Base-by-base conservation (phyloP, 2,329 filamentous ascomycete species). In the Bipolaris cookei region DNA sequence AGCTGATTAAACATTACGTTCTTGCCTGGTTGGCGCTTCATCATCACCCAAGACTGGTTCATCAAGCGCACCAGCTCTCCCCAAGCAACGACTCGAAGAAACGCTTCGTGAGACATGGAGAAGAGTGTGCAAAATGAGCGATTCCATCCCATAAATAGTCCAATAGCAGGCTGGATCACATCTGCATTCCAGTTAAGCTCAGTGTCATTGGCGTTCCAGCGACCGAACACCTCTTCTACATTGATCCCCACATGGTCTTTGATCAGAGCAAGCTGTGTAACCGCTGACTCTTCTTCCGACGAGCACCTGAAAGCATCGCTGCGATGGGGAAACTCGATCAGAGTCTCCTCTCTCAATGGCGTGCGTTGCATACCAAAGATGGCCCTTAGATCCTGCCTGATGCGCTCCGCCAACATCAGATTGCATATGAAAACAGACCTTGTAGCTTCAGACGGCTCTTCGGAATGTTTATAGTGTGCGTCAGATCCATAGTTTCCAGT, bases 191-290 rank as follows among this genome's bases (percentile, higher is more conserved):
- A 62, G 7, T 62, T 43, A 5, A 56, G 59, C 18, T 59, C 54
- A 6, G 32, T 35, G n/a, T 28, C 46, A 25, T 47, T 45, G 8
- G 18, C 14, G 45, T 52, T 53, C 46, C 52, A 62, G 3, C 47
- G 20, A 23, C 43, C 20, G 6, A 50, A 52, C 6, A 57, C 7
- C 7, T 64, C 54, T n/a, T 62, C 52, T 1, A 61, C 51, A 14
- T 67, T 54, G 4, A 44, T 30, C 4, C 61, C 50, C 11, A 65
- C 28, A 10, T 60, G 56, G n/a, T 62, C 61, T 6, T 67, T 65
- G 11, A 60, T 11, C 3, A 64, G 35, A 6, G 54, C 52, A 5
- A 64, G 48, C 21, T 62, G 51, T 4, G 57, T 42, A 13, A 51
- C 52, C 7, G 57, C 59, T 13, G 59, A 39, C 4, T 61, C 51